Conservation (phyloP, 495 filamentous ascomycete genomes). For the Hypomontagnella submonticulosa region DNA sequence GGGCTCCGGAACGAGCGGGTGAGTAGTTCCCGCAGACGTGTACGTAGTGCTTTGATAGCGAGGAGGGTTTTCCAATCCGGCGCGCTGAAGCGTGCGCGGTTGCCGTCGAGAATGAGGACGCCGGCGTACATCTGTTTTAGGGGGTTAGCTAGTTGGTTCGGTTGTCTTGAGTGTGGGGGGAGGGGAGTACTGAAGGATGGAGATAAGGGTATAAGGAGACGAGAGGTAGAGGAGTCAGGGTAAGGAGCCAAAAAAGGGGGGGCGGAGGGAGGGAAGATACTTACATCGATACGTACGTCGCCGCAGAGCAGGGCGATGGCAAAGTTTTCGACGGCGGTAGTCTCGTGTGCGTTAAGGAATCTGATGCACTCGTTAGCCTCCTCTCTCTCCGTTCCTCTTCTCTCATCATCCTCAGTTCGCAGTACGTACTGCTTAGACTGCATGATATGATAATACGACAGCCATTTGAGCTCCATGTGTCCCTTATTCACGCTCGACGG, state of each 20-base stretch:
- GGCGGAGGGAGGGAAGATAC: not conserved
- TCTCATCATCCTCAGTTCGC: not conserved
- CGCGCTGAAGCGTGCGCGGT: constrained; percentile 85
- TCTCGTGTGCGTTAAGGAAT: constrained; percentile 90
- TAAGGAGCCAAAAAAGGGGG: not conserved
- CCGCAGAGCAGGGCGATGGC: constrained; percentile 86
- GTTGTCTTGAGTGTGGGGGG: not conserved
- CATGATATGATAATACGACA: constrained; percentile 97
- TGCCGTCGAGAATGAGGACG: constrained; percentile 84
- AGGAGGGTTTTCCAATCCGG: constrained; percentile 93
- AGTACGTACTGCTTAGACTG: constrained; percentile 76
- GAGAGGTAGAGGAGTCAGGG: too few species aligned
- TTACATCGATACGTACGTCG: constrained; percentile 81
- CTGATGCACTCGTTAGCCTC: constrained; percentile 47
- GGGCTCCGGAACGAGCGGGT: constrained; percentile 75
- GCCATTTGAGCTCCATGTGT: constrained; percentile 72
- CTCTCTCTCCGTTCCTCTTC: not conserved
- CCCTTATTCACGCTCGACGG: constrained; percentile 87
- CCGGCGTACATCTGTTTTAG: constrained; percentile 77
- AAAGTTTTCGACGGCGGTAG: constrained; percentile 81
- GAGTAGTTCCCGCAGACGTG: constrained; percentile 75
- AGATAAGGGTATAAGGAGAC: too few species aligned
- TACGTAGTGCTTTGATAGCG: constrained; percentile 79
- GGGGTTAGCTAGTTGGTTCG: constrained; percentile 23
- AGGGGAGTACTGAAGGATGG: not conserved